phyloP scores from a whole-genome alignment of 129 eudicot genomes.

The Artemisia annua region DNA sequence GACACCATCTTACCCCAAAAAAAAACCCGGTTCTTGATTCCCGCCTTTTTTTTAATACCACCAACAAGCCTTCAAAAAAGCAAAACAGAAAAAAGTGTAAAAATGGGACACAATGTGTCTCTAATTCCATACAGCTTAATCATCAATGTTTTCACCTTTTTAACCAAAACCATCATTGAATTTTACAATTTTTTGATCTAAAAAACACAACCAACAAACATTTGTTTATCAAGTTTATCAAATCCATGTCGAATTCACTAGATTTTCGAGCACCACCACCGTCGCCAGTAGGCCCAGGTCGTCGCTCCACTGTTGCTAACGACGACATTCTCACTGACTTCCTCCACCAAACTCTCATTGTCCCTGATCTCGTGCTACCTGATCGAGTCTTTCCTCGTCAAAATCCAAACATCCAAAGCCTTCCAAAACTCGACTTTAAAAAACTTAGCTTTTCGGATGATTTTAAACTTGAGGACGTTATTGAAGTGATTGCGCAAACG shows the following conservation, averaged over 20 bases:
- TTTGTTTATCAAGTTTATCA: background rate
- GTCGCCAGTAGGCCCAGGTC: slow-evolving; percentile 77
- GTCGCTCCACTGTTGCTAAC: slow-evolving; percentile 61
- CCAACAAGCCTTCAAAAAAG: slow-evolving; percentile 30
- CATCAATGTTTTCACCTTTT: slow-evolving; percentile 17
- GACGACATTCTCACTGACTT: slow-evolving; percentile 71
- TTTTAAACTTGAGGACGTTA: background rate
- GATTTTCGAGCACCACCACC: slow-evolving; percentile 95
- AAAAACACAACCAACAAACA: slow-evolving; percentile 7
- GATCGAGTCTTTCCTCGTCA: slow-evolving; percentile 75
- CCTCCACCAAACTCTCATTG: slow-evolving; percentile 62
- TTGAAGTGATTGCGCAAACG: slow-evolving; percentile 37
- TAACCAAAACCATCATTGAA: background rate
- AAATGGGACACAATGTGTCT: slow-evolving; percentile 31
- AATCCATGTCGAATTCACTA: slow-evolving; percentile 39
- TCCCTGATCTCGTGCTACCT: slow-evolving; percentile 74
- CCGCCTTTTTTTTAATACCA: slow-evolving; percentile 28
- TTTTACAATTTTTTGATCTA: background rate
- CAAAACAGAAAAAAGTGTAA: slow-evolving; percentile 20
- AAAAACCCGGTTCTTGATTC: slow-evolving; percentile 15
- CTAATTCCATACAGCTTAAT: slow-evolving; percentile 29
- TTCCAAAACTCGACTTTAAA: slow-evolving; percentile 51
- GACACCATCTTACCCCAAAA: background rate
- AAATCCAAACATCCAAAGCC: slow-evolving; percentile 41
- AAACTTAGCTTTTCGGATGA: background rate